These are phyloP conservation scores for Solanum bukasovii DNA, from an alignment of 257 asterid species.

Conservation along the genomic window DNA sequence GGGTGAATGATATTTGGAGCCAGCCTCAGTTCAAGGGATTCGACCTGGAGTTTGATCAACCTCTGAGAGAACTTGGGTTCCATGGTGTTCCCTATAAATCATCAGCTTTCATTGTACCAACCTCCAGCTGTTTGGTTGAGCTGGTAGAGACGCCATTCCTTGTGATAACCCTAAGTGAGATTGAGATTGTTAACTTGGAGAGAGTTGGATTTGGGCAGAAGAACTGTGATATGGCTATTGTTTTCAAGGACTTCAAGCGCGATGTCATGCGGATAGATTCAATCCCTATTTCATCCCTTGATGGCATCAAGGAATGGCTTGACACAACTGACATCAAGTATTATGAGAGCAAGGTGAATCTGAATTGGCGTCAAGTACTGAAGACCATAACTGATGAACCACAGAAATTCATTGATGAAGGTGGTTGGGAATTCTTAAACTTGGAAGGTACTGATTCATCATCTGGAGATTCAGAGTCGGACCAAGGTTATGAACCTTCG, in stretches of 20 bases:
- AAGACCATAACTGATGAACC: constrained; percentile 20
- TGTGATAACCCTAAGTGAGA: constrained; percentile 16
- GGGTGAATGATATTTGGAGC: constrained; percentile 20
- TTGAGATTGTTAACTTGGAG: constrained; percentile 21
- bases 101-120: constrained; percentile 15
- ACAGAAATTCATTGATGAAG: constrained; percentile 15
- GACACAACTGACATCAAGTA: constrained; percentile 21
- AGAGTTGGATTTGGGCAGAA: constrained; percentile 23
- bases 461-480: constrained; percentile 16
- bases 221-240: constrained; percentile 20
- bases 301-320: constrained; percentile 24
- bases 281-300: constrained; percentile 10
- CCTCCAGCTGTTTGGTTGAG: constrained; percentile 19
- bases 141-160: constrained; percentile 15
- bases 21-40: constrained; percentile 19
- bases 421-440: constrained; percentile 24
- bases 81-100: constrained; percentile 22
- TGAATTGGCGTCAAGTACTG: constrained; percentile 19
- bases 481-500: constrained; percentile 14
- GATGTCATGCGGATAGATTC: constrained; percentile 22
- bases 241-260: constrained; percentile 21
- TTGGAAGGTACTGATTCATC: constrained; percentile 16
- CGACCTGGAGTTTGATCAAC: constrained; percentile 24
- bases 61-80: constrained; percentile 20
- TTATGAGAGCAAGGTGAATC: constrained; percentile 20